These are phyloP conservation scores for Eimeria maxima DNA, from an alignment of 169 alveolate species.

Conservation along the genomic window DNA sequence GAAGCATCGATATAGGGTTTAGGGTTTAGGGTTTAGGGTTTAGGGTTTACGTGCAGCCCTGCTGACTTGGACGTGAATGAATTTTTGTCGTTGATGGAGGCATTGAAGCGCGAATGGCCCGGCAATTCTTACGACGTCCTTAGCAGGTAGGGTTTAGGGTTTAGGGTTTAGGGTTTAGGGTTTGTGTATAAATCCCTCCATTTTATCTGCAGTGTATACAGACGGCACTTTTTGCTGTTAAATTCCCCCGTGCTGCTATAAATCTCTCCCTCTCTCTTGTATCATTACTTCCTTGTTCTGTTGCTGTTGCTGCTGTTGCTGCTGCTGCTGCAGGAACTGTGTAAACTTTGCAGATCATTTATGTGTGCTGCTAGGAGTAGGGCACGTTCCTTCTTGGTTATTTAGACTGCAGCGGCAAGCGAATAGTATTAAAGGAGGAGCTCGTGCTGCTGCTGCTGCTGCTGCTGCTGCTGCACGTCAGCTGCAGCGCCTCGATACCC, in stretches of 20 bases:
- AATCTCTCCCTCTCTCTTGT: no score
- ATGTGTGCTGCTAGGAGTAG: constrained; percentile 59
- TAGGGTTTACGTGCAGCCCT: background rate
- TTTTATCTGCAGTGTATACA: no score
- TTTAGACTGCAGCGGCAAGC: constrained; percentile 73
- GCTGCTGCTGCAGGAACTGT: constrained; percentile 68
- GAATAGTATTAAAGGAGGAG: constrained; percentile 19
- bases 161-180: constrained; percentile 29
- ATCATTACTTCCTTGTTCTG: background rate
- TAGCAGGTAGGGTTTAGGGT: constrained; percentile 22
- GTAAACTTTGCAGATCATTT: constrained; percentile 72
- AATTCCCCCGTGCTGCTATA: no score
- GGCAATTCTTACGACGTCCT: constrained; percentile 69
- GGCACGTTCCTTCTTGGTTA: constrained; percentile 67
- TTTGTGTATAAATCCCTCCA: no score
- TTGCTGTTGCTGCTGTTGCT: constrained; percentile 7
- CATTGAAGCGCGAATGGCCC: constrained; percentile 67
- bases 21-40: background rate
- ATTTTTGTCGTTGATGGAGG: constrained; percentile 7
- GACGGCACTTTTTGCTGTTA: no score
- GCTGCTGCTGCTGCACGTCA: background rate
- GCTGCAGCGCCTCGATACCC: constrained; percentile 47
- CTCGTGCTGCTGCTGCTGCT: constrained; percentile 61
- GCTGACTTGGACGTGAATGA: constrained; percentile 11
- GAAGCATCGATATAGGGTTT: background rate